Evolutionary conservation across 106 monocot species (phyloP), one percentile per base, ranked within the genome.

Genomic region (Ottelia alismoides): DNA sequence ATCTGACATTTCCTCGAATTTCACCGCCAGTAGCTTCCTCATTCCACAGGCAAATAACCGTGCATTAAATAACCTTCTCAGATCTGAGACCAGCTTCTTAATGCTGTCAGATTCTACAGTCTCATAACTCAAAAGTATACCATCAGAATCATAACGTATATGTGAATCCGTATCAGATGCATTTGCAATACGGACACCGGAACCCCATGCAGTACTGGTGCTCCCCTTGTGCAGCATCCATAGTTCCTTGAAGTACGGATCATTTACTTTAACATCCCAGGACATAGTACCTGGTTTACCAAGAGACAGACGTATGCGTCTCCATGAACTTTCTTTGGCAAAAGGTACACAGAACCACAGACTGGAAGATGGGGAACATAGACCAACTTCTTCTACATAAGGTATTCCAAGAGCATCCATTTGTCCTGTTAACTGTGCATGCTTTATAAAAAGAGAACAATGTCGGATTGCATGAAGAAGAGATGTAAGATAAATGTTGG

Each of bases 401-500:
- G 85, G 85, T 68, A 98, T 98, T 49, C 76, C 79, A 52, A 90
- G 82, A 30, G 75, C 71, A 74, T 98, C 98, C 98, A 98, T 98
- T 62, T 98, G 98, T 51, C 76, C 78, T 45, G 98, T 98, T 46
- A 98, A 43, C 56, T 65, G 85, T 27, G 90, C 85, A 74, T 90
- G 98, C 67, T 98, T 98, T 49, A 98, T 83, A 70, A 79, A 90
- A 10, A 98, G 70, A 27, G 89, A 85, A 70, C 98, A 90, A 45
- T 98, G 98, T 60, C 84, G 85, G 32, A 90, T 56, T 40, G 86
- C 85, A 73, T 82, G 98, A 45, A 90, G 81, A 27, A 98, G 82
- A 46, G 79, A 61, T 20, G 76, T 72, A 26, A 78, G 60, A 72
- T 85, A 86, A 18, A 77, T 51, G 61, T 67, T 86, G 50, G 82